These are phyloP conservation scores for Fusarium keratoplasticum DNA, from an alignment of 2,329 filamentous ascomycete genomes.

Conservation along the genomic window DNA sequence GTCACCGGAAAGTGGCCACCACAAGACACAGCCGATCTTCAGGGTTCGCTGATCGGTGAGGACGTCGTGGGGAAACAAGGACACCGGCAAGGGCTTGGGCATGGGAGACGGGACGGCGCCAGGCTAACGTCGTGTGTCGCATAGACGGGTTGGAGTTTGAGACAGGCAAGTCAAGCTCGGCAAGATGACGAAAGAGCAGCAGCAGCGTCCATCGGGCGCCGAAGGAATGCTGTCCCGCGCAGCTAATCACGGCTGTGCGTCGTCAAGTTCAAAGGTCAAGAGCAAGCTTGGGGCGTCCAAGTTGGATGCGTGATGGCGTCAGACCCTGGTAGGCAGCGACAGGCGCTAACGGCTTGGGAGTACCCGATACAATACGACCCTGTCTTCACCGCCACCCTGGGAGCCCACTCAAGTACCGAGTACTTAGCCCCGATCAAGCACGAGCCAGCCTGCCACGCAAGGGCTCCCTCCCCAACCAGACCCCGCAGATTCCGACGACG, in stretches of 20 bases:
- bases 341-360: slow-evolving; percentile 26
- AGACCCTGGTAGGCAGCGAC: slow-evolving; percentile 34
- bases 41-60: slow-evolving; percentile 43
- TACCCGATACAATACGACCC: slow-evolving; percentile 27
- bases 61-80: slow-evolving; percentile 21
- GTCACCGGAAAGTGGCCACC: slow-evolving; percentile 27
- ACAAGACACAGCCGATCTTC: slow-evolving; percentile 32
- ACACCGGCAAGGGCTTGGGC: slow-evolving; percentile 6
- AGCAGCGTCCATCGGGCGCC: slow-evolving; percentile 31
- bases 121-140: slow-evolving; percentile 6
- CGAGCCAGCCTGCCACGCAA: slow-evolving; percentile 29
- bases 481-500: slow-evolving; percentile 27
- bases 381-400: not conserved
- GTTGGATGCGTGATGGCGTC: slow-evolving; percentile 44
- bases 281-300: slow-evolving; percentile 19
- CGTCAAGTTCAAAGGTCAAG: slow-evolving; percentile 35
- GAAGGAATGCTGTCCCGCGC: slow-evolving; percentile 26
- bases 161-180: slow-evolving; percentile 7
- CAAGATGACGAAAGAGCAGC: slow-evolving; percentile 33
- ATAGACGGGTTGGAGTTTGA: slow-evolving; percentile 13
- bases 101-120: slow-evolving; percentile 19
- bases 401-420: slow-evolving; percentile 13
- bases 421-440: slow-evolving; percentile 30
- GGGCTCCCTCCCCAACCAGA: slow-evolving; percentile 6
- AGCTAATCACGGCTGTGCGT: slow-evolving; percentile 40